A percentile compares a stretch with the other conserved stretches of the same genome.
These are phyloP conservation scores for Achaetomiella virescens DNA, from an alignment of 495 filamentous ascomycete genomes.

Conservation along the genomic window DNA sequence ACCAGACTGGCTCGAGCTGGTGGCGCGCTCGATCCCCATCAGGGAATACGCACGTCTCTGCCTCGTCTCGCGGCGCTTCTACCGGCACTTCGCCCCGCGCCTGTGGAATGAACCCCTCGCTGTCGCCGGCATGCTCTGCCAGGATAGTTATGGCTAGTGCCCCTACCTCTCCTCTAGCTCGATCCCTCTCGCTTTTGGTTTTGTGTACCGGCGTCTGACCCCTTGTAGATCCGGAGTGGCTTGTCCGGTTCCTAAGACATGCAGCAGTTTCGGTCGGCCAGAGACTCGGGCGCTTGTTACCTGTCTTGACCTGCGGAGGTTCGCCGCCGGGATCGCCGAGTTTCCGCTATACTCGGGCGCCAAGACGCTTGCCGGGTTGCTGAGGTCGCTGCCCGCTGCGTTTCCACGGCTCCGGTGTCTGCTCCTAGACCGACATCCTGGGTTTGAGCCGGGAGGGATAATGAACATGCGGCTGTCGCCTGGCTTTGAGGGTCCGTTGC, in stretches of 20 bases:
- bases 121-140: slow-evolving; percentile 23
- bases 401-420: slow-evolving; percentile 37
- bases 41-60: slow-evolving; percentile 36
- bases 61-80: slow-evolving; percentile 37
- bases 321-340: slow-evolving; percentile 29
- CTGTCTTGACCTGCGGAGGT: slow-evolving; percentile 34
- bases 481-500: slow-evolving; percentile 10
- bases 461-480: not conserved
- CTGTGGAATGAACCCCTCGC: slow-evolving; percentile 43
- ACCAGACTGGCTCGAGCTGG: slow-evolving; percentile 41
- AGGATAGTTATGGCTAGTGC: slow-evolving; percentile 30
- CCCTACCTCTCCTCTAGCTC: not conserved
- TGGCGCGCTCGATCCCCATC: slow-evolving; percentile 31
- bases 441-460: slow-evolving; percentile 28
- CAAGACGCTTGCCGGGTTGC: slow-evolving; percentile 26
- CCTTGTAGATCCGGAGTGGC: slow-evolving; percentile 35
- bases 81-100: slow-evolving; percentile 37
- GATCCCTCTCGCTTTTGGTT: not conserved
- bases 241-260: slow-evolving; percentile 31
- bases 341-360: slow-evolving; percentile 26
- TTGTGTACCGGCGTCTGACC: slow-evolving; percentile 1
- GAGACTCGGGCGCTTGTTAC: slow-evolving; percentile 28
- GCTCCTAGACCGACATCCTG: slow-evolving; percentile 33
- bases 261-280: slow-evolving; percentile 17
- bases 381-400: slow-evolving; percentile 22